Percentiles rank a stretch among this genome's conserved stretches.
Conservation (phyloP, 768 basidiomycete genomes). For the Pleurotus salmoneostramineus region DNA sequence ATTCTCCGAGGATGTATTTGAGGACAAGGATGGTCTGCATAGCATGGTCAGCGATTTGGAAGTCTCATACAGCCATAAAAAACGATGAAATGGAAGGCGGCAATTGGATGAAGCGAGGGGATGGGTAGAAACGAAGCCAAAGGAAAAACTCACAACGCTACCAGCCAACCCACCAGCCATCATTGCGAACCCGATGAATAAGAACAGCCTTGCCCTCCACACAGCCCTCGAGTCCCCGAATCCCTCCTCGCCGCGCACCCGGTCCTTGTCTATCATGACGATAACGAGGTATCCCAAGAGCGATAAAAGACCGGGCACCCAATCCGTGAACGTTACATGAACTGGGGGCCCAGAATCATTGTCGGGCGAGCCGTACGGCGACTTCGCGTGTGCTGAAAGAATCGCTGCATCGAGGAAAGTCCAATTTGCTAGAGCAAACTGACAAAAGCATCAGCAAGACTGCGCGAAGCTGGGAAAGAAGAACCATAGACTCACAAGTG, state of each 20-base stretch:
- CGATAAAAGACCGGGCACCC: slow-evolving; percentile 95
- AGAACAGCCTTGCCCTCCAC: slow-evolving; percentile 84
- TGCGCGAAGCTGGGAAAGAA: no score
- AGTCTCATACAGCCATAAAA: neutral
- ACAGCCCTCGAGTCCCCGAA: slow-evolving; percentile 83
- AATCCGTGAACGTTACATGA: slow-evolving; percentile 91
- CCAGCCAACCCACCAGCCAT: slow-evolving; percentile 99
- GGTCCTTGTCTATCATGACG: slow-evolving; percentile 93
- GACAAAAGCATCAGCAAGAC: neutral
- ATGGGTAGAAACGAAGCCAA: no score
- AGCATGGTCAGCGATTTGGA: neutral
- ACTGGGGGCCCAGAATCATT: slow-evolving; percentile 48
- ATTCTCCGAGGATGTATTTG: slow-evolving; percentile 80
- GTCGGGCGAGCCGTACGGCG: slow-evolving; percentile 65
- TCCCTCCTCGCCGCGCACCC: slow-evolving; percentile 73
- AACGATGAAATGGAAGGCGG: neutral
- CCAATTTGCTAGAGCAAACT: slow-evolving; percentile 97
- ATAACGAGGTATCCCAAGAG: slow-evolving; percentile 90
- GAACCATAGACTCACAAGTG: slow-evolving; percentile 70
- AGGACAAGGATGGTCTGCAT: slow-evolving; percentile 80
- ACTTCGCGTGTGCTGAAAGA: slow-evolving; percentile 79
- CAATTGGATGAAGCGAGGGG: no score
- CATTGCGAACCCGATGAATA: slow-evolving; percentile 94
- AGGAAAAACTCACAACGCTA: slow-evolving; percentile 69
- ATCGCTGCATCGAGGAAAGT: slow-evolving; percentile 91